Base-by-base conservation (phyloP, 2,329 filamentous ascomycete genomes). In the Pseudogymnoascus sp. region DNA sequence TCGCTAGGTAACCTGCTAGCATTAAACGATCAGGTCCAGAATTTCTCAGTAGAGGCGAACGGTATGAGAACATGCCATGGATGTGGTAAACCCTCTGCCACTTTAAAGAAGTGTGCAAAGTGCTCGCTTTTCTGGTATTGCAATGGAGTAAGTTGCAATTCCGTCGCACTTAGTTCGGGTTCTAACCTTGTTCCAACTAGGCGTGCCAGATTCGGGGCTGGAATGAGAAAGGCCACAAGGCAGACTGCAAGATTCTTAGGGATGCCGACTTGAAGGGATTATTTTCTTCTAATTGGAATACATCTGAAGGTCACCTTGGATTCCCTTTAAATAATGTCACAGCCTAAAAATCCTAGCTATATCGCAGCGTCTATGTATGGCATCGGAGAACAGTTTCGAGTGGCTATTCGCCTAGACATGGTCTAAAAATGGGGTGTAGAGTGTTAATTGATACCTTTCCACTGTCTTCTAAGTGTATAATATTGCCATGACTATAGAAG, bases 71-170 rank as follows among this genome's bases (percentile, higher is more conserved):
- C 26, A 61, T 68, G 67, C 61, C 66, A 68, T 19, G 66, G 67
- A 5, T 68, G 67, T 53, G 65, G 62, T 44, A 67, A 67, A 19
- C 61, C 67, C 60, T 64, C 50, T 56, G 42, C 61, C 33, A 67
- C 66, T 47, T 21, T 71, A 38, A 7, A 64, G n/a, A 29, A 29
- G 40, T 72, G 69, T 47, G 26, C 10, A 13, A 67, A 60, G 31
- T 72, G 70, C 63, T 67, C 50, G n/a, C 61, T 47, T 37, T 71
- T 71, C 64, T 71, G 67, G 68, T 72, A 71, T 63, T 72, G 67
- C 59, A 35, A 68, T 56, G 67, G 44, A 64, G 70, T 71, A 70
- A 67, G 67, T 42, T 1, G 26, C 13, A 24, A 53, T 61, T 38
- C 29, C 24, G n/a, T 59, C 47, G 4, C 56, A 11, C 50, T 61